Evolutionary conservation across 2,329 filamentous ascomycete species (phyloP), one percentile per base, ranked within the genome.

Genomic region (Cladophialophora immunda): DNA sequence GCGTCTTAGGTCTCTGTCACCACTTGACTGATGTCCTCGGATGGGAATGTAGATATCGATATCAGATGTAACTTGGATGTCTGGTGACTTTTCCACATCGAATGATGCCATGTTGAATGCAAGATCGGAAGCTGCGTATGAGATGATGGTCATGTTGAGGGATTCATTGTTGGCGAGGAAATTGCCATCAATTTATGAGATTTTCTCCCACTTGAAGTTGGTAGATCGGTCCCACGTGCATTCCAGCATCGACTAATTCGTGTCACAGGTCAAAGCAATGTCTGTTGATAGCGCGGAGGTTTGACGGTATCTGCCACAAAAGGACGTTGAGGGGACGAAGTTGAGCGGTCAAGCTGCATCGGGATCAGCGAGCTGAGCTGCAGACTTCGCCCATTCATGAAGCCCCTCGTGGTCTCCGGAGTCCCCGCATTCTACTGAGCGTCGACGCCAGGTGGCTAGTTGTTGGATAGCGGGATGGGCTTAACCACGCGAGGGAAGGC

Each of bases 331-430:
- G n/a, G 7, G 8, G n/a, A 6, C n/a, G 41, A 38, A 58, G n/a
- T 41, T 13, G 36, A 47, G 38, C 56, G 36, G 56, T 47, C 36
- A 32, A 58, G 13, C 17, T 58, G 27, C 4, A 15, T 47, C 56
- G 56, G 56, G 8, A 47, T 47, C 36, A 45, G 56, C 56, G 56
- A 58, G 56, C 56, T 58, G 56, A 58, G 56, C 22, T 19, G 56
- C 36, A 22, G 13, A 22, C 1, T 22, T 5, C 30, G 34, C 36
- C 34, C 34, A 45, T 29, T 45, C 9, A 58, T n/a, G 25, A 47
- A 47, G 17, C 13, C 13, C 4, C 36, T 30, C 38, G 19, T 47
- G 25, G 25, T 25, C 3, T 9, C 15, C 22, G 25, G 22, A 15
- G 38, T 29, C 56, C 22, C 56, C 56, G 56, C 56, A 30, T 29